Conservation (phyloP, 495 filamentous ascomycete species). For the Talaromyces stipitatus region DNA sequence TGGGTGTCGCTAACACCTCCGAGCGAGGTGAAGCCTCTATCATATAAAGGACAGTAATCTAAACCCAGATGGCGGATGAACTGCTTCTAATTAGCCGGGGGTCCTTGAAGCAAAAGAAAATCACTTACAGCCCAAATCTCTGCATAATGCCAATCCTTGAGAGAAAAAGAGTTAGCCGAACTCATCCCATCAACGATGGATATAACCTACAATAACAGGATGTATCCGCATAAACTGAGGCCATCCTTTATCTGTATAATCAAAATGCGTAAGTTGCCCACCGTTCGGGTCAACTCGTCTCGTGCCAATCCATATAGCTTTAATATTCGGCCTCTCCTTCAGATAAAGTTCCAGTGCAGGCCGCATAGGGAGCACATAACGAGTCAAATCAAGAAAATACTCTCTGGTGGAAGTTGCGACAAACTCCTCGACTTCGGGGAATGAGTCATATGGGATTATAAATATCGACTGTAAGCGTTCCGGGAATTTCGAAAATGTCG, state of each 20-base stretch:
- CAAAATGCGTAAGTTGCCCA: slow-evolving; percentile 65
- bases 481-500: slow-evolving; percentile 1
- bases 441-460: slow-evolving; percentile 73
- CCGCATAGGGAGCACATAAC: slow-evolving; percentile 57
- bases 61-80: slow-evolving; percentile 76
- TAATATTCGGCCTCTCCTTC: slow-evolving; percentile 47
- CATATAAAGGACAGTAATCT: slow-evolving; percentile 79
- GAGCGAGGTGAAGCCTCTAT: slow-evolving; percentile 76
- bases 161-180: not conserved
- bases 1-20: slow-evolving; percentile 86
- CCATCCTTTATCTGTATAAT: slow-evolving; percentile 84
- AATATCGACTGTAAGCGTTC: slow-evolving; percentile 67
- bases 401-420: slow-evolving; percentile 51
- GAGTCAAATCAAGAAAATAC: slow-evolving; percentile 72
- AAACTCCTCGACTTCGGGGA: slow-evolving; percentile 78
- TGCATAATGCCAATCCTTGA: slow-evolving; percentile 89
- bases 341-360: slow-evolving; percentile 63
- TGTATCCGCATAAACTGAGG: slow-evolving; percentile 88
- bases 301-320: slow-evolving; percentile 90
- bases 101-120: not conserved
- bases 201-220: slow-evolving; percentile 95
- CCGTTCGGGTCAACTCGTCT: slow-evolving; percentile 90
- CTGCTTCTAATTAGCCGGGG: slow-evolving; percentile 23
- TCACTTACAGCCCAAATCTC: slow-evolving; percentile 81
- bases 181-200: not conserved